Conservation (phyloP, 2,329 filamentous ascomycete genomes). For the Fusarium sp. region DNA sequence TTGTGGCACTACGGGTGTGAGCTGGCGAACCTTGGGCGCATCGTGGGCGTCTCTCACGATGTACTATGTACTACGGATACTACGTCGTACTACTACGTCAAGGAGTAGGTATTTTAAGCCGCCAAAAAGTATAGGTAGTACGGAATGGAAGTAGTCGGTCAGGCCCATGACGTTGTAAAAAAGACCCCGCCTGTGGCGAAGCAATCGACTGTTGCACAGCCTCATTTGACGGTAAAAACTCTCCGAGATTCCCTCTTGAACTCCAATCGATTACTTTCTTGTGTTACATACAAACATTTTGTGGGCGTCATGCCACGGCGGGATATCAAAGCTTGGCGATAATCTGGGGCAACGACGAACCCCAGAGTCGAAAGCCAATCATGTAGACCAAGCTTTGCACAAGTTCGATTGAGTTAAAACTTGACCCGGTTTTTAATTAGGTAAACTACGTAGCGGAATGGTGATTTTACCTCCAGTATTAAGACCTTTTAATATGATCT, state of each 20-base stretch:
- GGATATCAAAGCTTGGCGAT: constrained; percentile 8
- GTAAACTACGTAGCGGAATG: no score
- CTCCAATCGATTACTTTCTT: no score
- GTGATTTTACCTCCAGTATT: no score
- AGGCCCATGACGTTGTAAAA: constrained; percentile 24
- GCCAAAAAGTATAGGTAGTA: not conserved
- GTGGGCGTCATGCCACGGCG: not conserved
- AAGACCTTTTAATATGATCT: no score
- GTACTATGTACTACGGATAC: not conserved
- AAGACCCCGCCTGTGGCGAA: constrained; percentile 38
- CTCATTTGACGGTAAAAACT: constrained; percentile 11
- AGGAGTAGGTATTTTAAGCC: constrained; percentile 22
- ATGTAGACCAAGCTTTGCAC: not conserved
- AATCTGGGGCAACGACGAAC: constrained; percentile 9
- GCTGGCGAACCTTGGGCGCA: not conserved
- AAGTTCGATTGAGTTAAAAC: constrained; percentile 12
- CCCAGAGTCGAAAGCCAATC: constrained; percentile 13
- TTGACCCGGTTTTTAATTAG: constrained; percentile 4
- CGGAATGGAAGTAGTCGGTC: constrained; percentile 1
- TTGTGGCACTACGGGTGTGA: not conserved
- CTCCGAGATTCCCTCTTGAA: not conserved
- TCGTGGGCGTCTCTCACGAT: constrained; percentile 9
- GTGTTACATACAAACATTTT: no score
- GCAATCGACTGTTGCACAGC: constrained; percentile 24
- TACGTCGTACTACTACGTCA: no score